Base-by-base conservation (phyloP, 164 flowering plant species). In the Vitis amurensis region DNA sequence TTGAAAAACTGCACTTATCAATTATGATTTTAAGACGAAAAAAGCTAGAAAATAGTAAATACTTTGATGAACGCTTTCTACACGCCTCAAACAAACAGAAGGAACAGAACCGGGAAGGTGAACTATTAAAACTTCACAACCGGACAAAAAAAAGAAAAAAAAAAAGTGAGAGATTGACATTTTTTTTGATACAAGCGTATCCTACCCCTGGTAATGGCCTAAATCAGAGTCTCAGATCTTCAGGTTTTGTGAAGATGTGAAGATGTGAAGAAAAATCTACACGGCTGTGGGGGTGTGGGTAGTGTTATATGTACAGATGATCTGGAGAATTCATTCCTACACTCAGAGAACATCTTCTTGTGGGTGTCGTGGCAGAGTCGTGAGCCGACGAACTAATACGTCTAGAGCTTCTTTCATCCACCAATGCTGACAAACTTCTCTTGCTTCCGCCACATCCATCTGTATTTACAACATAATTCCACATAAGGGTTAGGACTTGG, bases 321-420 rank as follows among this genome's bases (percentile, higher is more conserved):
- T 11, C 13, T 6, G 44, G 13, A 11, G 44, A 19, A 13, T 30
- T 16, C 5, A 4, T 50, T 27, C 16, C 50, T 49, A 37, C 56
- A 23, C 11, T 19, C 29, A 23, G 68, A 3, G 50, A 13, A 61
- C 14, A 27, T 30, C 29, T 61, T 71, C 59, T 17, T 79, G 68
- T 17, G 70, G 48, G 6, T 74, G 74, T 3, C 57, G 16, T 44
- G 31, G 17, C 47, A 12, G 57, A 19, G 69, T 61, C 1, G 50
- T 49, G 13, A 82, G 74, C n/a, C 89, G 63, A 55, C 75, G 64
- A 37, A 83, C 85, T 31, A 85, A 66, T 57, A 19, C 74, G 62
- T 83, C 87, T 44, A 86, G 71, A 12, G 89, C 89, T 79, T 86
- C 89, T 68, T 80, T 84, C 89, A 86, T 86, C 89, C 89, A 86